Percentiles rank a stretch among this genome's conserved stretches.
Evolutionary conservation across 2,329 filamentous ascomycete genomes (phyloP).

Genomic region (Pseudodiploospora longispora): DNA sequence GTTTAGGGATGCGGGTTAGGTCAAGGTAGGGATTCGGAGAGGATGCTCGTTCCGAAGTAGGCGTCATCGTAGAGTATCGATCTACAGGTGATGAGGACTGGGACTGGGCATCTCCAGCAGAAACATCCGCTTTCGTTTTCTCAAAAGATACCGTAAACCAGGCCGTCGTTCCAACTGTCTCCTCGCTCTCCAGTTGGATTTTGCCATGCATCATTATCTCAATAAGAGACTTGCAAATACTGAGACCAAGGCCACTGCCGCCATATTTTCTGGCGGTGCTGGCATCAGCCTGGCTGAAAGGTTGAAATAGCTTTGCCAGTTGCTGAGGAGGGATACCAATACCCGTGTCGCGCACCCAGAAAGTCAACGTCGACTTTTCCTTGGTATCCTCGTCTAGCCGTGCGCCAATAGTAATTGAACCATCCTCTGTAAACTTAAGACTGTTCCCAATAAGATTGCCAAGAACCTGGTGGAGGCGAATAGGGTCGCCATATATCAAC

Average conservation of each 20-base stretch:
- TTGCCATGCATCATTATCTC: conserved; percentile 85
- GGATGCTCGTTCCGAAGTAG: conserved; percentile 28
- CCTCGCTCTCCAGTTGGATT: conserved; percentile 72
- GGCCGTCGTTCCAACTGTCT: conserved; percentile 60
- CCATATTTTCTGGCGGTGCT: conserved; percentile 88
- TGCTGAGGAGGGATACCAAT: conserved; percentile 83
- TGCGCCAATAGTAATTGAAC: conserved; percentile 76
- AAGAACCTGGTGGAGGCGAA: conserved; percentile 58
- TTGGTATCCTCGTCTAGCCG: conserved; percentile 62
- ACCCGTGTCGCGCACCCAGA: conserved; percentile 82
- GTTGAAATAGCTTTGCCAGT: conserved; percentile 78
- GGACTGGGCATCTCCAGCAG: conserved; percentile 44
- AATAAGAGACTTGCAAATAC: conserved; percentile 90
- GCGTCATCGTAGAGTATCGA: conserved; percentile 22
- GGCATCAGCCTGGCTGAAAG: conserved; percentile 87
- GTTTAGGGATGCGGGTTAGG: conserved; percentile 64
- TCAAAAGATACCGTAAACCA: conserved; percentile 82
- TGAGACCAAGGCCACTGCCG: conserved; percentile 81
- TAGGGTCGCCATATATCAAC: conserved; percentile 58
- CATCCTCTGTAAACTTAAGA: conserved; percentile 86
- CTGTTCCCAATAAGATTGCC: conserved; percentile 88
- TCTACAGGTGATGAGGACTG: conserved; percentile 28
- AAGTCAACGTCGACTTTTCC: conserved; percentile 66
- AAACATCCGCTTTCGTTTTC: conserved; percentile 60
- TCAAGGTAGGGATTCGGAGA: conserved; percentile 47